Evolutionary conservation across 2,329 filamentous ascomycete genomes (phyloP).

Genomic region (Beauveria sp.): DNA sequence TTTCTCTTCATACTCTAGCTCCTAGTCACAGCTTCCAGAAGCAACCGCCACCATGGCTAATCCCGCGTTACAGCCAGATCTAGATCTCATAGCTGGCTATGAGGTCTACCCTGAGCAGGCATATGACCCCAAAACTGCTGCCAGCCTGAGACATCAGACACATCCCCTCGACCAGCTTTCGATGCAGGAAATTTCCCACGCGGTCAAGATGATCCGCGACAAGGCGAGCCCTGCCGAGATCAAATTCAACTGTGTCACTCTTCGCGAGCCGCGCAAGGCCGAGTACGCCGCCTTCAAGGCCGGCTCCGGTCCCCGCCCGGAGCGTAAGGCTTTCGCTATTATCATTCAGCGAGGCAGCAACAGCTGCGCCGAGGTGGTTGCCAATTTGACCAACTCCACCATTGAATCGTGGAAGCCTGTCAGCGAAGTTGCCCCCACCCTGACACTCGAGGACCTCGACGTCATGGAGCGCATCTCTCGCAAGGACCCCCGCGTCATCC

Average conservation of each 20-base stretch:
- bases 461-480: conserved; percentile 62
- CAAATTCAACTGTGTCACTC: conserved; percentile 56
- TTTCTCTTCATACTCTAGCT: neutral
- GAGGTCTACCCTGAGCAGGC: conserved; percentile 33
- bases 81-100: conserved; percentile 36
- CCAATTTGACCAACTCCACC: conserved; percentile 34
- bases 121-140: conserved; percentile 30
- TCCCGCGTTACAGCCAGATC: conserved; percentile 24
- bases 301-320: conserved; percentile 37
- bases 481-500: conserved; percentile 65
- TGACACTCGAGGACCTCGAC: conserved; percentile 77
- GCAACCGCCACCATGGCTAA: conserved; percentile 15
- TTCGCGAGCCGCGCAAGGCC: conserved; percentile 58
- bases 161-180: conserved; percentile 44
- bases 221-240: conserved; percentile 24
- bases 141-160: conserved; percentile 24
- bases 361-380: conserved; percentile 44
- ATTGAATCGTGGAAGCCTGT: conserved; percentile 40
- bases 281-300: conserved; percentile 54
- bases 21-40: neutral
- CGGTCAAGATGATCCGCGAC: conserved; percentile 41
- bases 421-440: conserved; percentile 37
- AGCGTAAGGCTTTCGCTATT: conserved; percentile 44
- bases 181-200: conserved; percentile 44
- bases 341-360: conserved; percentile 33